These are phyloP conservation scores for Leptomonas pyrrhocoris DNA, from an alignment of 208 protist genomes.

Conservation along the genomic window DNA sequence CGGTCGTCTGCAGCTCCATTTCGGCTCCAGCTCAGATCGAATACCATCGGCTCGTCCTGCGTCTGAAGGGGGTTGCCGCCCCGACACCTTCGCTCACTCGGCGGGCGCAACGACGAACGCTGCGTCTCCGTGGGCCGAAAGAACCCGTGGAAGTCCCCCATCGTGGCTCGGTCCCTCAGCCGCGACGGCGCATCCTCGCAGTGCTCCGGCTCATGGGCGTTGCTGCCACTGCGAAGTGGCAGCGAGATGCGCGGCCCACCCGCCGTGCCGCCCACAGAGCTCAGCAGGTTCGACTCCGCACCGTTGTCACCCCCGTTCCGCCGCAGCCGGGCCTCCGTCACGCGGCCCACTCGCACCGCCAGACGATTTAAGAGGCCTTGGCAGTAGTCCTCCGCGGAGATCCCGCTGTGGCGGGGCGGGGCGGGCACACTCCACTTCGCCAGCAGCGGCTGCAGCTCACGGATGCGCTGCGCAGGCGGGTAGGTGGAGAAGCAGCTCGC, in stretches of 20 bases:
- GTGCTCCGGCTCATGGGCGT: background rate
- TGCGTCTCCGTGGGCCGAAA: background rate
- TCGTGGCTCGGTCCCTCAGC: background rate
- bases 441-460: conserved; percentile 46
- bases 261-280: background rate
- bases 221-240: background rate
- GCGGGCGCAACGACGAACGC: background rate
- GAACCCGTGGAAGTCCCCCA: background rate
- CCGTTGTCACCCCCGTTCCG: background rate
- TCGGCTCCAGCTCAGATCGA: background rate
- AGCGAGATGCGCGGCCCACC: background rate
- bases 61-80: background rate
- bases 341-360: conserved; percentile 25
- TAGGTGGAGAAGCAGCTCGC: conserved; percentile 48
- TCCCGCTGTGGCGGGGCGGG: conserved; percentile 10
- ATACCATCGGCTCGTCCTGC: background rate
- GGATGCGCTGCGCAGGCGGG: conserved; percentile 30
- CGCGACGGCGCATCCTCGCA: background rate
- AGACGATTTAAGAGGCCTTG: conserved; percentile 40
- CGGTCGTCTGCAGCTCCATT: background rate
- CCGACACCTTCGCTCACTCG: background rate
- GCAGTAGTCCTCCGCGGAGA: conserved; percentile 37
- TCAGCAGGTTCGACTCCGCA: background rate
- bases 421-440: conserved; percentile 36
- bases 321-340: too few relatives aligned